Evolutionary conservation across 225 moss, liverwort and hornwort genomes (phyloP).

Genomic region (Physcomitrellopsis africana): DNA sequence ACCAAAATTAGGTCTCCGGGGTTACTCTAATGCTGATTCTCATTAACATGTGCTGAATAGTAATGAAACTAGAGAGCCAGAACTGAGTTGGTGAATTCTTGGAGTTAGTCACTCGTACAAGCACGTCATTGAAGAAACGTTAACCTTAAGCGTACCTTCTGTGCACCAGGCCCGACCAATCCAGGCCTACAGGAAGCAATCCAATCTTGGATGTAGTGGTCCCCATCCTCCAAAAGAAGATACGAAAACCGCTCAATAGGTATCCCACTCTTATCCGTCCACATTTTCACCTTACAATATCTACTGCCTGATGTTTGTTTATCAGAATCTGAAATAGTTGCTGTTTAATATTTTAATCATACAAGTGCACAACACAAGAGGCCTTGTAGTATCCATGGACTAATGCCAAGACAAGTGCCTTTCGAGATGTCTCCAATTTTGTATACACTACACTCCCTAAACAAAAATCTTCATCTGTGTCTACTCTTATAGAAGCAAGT

Average conservation of each 20-base stretch:
- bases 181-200: slow-evolving; percentile 96
- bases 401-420: slow-evolving; percentile 3
- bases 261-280: slow-evolving; percentile 75
- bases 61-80: neutral
- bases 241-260: slow-evolving; percentile 83
- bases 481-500: slow-evolving; percentile 14
- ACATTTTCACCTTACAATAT: slow-evolving; percentile 56
- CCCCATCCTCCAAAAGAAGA: slow-evolving; percentile 92
- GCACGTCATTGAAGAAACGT: no score
- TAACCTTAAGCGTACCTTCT: slow-evolving; percentile 42
- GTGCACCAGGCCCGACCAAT: slow-evolving; percentile 71
- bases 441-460: slow-evolving; percentile 18
- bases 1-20: neutral
- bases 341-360: slow-evolving; percentile 25
- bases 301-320: slow-evolving; percentile 23
- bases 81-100: neutral
- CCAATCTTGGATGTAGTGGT: slow-evolving; percentile 98
- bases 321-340: slow-evolving; percentile 11
- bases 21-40: neutral
- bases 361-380: neutral
- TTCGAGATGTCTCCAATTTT: neutral
- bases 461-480: slow-evolving; percentile 12
- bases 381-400: neutral
- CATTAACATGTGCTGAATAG: neutral
- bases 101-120: no score